These are phyloP conservation scores for Elaeis oleifera DNA, from an alignment of 202 grass and related monocot genomes.

Conservation along the genomic window DNA sequence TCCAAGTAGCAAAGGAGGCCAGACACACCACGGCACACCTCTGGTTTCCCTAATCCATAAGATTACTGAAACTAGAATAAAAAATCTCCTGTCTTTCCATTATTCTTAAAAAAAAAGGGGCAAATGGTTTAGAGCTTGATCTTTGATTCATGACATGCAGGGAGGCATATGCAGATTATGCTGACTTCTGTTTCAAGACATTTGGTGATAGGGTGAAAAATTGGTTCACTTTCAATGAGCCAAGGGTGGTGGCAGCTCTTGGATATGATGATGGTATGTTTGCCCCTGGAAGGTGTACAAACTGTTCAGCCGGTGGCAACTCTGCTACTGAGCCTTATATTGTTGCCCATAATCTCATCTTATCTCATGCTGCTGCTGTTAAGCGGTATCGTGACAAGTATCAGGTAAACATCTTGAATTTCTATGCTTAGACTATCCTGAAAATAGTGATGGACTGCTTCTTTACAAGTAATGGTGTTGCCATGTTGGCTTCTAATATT, in stretches of 20 bases:
- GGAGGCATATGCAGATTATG: slow-evolving; percentile 50
- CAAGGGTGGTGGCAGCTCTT: slow-evolving; percentile 44
- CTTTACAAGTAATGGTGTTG: too few species aligned
- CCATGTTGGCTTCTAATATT: too few species aligned
- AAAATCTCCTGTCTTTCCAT: too few species aligned
- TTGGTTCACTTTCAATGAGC: slow-evolving; percentile 90
- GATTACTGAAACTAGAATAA: too few species aligned
- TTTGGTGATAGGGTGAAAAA: slow-evolving; percentile 78
- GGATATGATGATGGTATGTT: slow-evolving; percentile 44
- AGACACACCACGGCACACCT: too few species aligned
- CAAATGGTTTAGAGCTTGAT: background rate
- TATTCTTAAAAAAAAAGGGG: too few species aligned
- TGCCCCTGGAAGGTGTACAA: slow-evolving; percentile 62
- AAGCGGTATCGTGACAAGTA: slow-evolving; percentile 66
- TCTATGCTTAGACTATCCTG: too few species aligned
- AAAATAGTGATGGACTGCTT: too few species aligned
- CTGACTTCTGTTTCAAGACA: slow-evolving; percentile 76
- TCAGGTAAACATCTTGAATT: slow-evolving; percentile 41
- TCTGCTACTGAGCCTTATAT: slow-evolving; percentile 74
- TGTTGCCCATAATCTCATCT: slow-evolving; percentile 63
- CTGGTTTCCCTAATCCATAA: too few species aligned
- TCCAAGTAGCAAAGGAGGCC: too few species aligned
- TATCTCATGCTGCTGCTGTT: slow-evolving; percentile 67
- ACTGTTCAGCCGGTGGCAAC: slow-evolving; percentile 50
- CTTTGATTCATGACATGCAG: slow-evolving; percentile 30